Base-by-base conservation (phyloP, 257 asterid genomes). In the Ilex aquifolium region DNA sequence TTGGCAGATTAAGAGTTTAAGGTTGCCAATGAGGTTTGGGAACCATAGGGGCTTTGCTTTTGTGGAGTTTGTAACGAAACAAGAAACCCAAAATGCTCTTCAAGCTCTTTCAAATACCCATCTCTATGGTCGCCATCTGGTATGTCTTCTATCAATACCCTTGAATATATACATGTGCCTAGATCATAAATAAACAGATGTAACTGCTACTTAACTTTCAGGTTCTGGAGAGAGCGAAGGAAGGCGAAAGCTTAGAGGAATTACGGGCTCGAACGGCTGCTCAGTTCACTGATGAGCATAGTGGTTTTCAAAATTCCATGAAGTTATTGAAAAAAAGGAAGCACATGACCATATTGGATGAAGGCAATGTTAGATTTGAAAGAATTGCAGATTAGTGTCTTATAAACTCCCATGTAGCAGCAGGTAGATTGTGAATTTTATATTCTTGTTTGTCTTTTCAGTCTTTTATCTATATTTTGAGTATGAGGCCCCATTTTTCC, bases 91-190 rank as follows among this genome's bases (percentile, higher is more conserved):
- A 62, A 90, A 83, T 63, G 99, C 99, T 64, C 86, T 89, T 59
- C 70, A 81, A 78, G 84, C 95, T 75, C 94, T 90, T 72, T 79
- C 95, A 42, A 90, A 65, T 70, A 78, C 94, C 42, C 99, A 93
- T 82, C 83, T 93, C 68, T 93, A 89, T n/a, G 99, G 97, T 42
- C 99, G 99, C 60, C 97, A 78, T 83, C 68, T 92, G 99, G 99
- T 92, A 85, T 9, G 86, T 75, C 40, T n/a, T 54, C 52, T 21
- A 6, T 13, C 10, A 49, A 46, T 16, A 66, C n/a, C 29, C 36
- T 12, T 6, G 32, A 13, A 17, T 54, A 36, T 13, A 2, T 40
- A 27, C 10, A 46, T 46, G 52, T 31, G 46, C 31, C 10, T 61
- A 31, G 2, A 31, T 13, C 10, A 27, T 60, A 16, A 46, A 6